Evolutionary conservation across 2,329 filamentous ascomycete species (phyloP).

Genomic region (Coniella vitis): DNA sequence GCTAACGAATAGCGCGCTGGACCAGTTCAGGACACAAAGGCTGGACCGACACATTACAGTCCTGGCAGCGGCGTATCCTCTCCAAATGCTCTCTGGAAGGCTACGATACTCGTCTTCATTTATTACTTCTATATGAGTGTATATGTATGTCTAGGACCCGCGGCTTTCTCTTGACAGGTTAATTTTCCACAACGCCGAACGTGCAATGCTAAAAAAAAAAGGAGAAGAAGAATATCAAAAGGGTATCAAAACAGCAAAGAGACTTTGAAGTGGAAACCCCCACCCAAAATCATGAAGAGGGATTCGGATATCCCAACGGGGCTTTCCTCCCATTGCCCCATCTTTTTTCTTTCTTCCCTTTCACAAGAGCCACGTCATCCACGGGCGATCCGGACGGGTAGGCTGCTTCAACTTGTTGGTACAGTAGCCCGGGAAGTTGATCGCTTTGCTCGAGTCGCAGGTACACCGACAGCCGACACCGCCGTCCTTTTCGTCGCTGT

Average conservation of each 20-base stretch:
- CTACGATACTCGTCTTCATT: no score
- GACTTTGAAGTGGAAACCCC: no score
- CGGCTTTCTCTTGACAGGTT: no score
- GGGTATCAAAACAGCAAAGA: not conserved
- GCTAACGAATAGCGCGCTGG: not conserved
- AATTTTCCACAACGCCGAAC: no score
- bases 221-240: not conserved
- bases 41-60: no score
- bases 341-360: not conserved
- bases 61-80: no score
- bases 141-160: no score
- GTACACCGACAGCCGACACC: conserved; percentile 36
- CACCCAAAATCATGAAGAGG: not conserved
- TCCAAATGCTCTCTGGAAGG: no score
- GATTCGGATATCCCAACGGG: not conserved
- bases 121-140: no score
- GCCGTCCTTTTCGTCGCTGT: conserved; percentile 19
- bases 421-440: conserved; percentile 30
- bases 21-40: no score
- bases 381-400: conserved; percentile 23
- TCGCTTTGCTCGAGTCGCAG: conserved; percentile 28
- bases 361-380: conserved; percentile 28
- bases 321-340: no score
- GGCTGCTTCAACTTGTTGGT: conserved; percentile 32
- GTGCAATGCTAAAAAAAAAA: not conserved